Conservation (phyloP, 371 early-diverging fungal genomes). For the Umbelopsis sp. region DNA sequence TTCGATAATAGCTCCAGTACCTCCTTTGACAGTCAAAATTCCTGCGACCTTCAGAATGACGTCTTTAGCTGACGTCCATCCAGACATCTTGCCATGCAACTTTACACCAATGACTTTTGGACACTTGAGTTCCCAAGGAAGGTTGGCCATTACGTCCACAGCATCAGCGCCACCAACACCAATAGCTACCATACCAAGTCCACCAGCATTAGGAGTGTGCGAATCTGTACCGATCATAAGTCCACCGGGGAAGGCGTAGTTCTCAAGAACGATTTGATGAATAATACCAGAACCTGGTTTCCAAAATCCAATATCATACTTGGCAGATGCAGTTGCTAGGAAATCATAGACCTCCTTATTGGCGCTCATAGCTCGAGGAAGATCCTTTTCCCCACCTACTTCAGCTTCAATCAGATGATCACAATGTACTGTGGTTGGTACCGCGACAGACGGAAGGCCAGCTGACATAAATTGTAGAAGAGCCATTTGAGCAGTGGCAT, state of each 20-base stretch:
- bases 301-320: constrained; percentile 98
- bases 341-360: constrained; percentile 97
- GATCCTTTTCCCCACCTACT: constrained; percentile 82
- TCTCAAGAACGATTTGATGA: constrained; percentile 97
- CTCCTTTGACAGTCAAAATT: constrained; percentile 90
- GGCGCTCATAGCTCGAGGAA: constrained; percentile 84
- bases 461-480: constrained; percentile 97
- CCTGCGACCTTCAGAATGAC: constrained; percentile 93
- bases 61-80: constrained; percentile 95
- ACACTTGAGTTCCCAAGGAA: constrained; percentile 97
- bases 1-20: constrained; percentile 93
- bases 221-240: constrained; percentile 97
- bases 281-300: constrained; percentile 97
- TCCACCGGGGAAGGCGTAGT: constrained; percentile 98
- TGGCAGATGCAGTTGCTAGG: constrained; percentile 82
- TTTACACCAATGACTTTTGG: constrained; percentile 93
- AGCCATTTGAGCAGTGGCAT: constrained; percentile 98
- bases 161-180: constrained; percentile 98
- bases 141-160: constrained; percentile 96
- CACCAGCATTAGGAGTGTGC: constrained; percentile 92
- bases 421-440: constrained; percentile 95
- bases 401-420: constrained; percentile 97
- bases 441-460: constrained; percentile 84
- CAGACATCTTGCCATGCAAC: constrained; percentile 84
- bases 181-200: constrained; percentile 93